Evolutionary conservation across 2,329 filamentous ascomycete genomes (phyloP).

Genomic region (Sodiomyces alkalinus): DNA sequence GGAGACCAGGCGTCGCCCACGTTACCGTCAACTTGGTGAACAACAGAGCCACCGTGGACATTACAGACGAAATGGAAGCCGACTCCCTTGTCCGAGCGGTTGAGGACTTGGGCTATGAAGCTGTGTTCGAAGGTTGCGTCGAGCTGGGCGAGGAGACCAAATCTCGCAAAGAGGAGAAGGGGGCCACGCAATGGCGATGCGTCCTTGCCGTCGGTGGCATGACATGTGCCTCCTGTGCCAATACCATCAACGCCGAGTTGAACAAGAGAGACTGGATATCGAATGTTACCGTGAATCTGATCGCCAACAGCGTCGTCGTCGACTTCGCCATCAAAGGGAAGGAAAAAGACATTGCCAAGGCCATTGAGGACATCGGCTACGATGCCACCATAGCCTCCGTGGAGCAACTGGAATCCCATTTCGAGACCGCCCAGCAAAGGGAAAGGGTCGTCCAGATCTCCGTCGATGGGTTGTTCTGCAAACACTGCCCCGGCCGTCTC

Average conservation of each 20-base stretch:
- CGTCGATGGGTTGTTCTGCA: slow-evolving; percentile 61
- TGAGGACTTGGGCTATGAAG: slow-evolving; percentile 52
- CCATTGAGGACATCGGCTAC: slow-evolving; percentile 40
- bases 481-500: slow-evolving; percentile 50
- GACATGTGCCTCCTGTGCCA: slow-evolving; percentile 57
- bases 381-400: slow-evolving; percentile 37
- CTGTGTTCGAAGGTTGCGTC: slow-evolving; percentile 36
- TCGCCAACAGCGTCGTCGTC: slow-evolving; percentile 43
- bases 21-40: slow-evolving; percentile 49
- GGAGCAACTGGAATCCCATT: slow-evolving; percentile 14
- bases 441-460: slow-evolving; percentile 46
- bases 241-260: slow-evolving; percentile 45
- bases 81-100: slow-evolving; percentile 29
- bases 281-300: slow-evolving; percentile 37
- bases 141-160: slow-evolving; percentile 24
- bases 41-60: slow-evolving; percentile 50
- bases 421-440: slow-evolving; percentile 21
- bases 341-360: slow-evolving; percentile 12
- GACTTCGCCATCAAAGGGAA: slow-evolving; percentile 21
- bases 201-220: slow-evolving; percentile 53
- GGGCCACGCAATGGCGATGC: slow-evolving; percentile 25
- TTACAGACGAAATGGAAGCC: slow-evolving; percentile 19
- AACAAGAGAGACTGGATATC: slow-evolving; percentile 37
- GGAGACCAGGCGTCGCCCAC: slow-evolving; percentile 40
- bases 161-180: slow-evolving; percentile 24